Evolutionary conservation across 2,329 filamentous ascomycete genomes (phyloP).

Genomic region (Penicillium olsonii): DNA sequence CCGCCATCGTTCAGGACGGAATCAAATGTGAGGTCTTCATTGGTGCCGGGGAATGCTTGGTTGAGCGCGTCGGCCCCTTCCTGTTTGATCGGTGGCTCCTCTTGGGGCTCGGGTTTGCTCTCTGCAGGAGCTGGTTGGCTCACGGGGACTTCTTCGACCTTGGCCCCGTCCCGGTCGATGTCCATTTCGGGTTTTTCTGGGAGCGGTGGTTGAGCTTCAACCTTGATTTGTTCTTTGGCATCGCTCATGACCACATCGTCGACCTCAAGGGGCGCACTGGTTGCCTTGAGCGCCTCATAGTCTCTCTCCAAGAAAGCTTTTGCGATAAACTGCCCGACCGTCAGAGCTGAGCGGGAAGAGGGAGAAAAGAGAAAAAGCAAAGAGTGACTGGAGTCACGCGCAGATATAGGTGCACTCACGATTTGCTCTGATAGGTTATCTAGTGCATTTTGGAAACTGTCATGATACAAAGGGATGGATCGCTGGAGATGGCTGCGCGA

Average conservation of each 20-base stretch:
- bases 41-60: constrained; percentile 28
- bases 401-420: constrained; percentile 28
- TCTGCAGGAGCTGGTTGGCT: constrained; percentile 17
- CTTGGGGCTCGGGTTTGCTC: constrained; percentile 8
- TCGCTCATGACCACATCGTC: constrained; percentile 36
- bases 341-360: constrained; percentile 12
- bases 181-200: constrained; percentile 20
- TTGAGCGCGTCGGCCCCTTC: constrained; percentile 23
- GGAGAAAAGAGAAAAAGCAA: constrained; percentile 1
- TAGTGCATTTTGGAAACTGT: constrained; percentile 42
- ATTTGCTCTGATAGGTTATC: constrained; percentile 46
- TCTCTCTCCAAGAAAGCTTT: constrained; percentile 47
- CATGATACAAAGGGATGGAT: constrained; percentile 39
- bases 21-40: constrained; percentile 44
- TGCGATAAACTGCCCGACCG: constrained; percentile 40
- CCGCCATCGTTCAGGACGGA: constrained; percentile 40
- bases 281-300: constrained; percentile 39
- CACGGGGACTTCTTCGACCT: constrained; percentile 16
- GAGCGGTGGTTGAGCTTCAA: constrained; percentile 16
- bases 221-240: constrained; percentile 16
- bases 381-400: not conserved
- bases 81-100: constrained; percentile 23
- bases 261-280: constrained; percentile 27
- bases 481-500: constrained; percentile 39
- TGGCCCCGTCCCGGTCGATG: constrained; percentile 18